Base-by-base conservation (phyloP, 192 early-diverging fungal species). In the Backusella psychrophila region DNA sequence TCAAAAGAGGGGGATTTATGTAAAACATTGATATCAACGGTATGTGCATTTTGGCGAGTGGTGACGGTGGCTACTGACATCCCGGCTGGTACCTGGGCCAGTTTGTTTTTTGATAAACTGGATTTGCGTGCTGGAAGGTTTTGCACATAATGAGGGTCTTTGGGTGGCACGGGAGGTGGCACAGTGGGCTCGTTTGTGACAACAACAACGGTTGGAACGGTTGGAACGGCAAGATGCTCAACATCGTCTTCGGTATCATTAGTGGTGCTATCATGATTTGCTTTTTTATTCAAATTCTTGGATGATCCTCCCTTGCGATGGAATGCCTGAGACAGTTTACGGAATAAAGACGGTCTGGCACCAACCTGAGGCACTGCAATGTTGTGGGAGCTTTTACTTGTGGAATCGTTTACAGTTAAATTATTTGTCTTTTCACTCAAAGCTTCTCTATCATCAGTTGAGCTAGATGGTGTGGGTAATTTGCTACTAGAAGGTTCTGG, bases 241-340 rank as follows among this genome's bases (percentile, higher is more conserved):
- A 29, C 56, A 29, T 63, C 23, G 23, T 71, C 70, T 26, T 70
- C 69, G 6, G 12, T 29, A 29, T 38, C 39, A 12, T 38, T 23
- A 23, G 26, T 26, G 14, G 35, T 46, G 6, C 15, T 21, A 21
- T 49, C 56, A 71, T 39, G 33, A 31, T 29, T 71, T 49, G 26
- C 17, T 23, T 68, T 75, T 38, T 65, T 63, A 33, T 46, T 75
- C 17, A 67, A n/a, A n/a, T 26, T 46, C 39, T 66, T 75, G 15
- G 63, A 63, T 17, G 74, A 75, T 7, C 34, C 66, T 26, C 70
- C 70, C 9, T 42, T 63, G n/a, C 65, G 59, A n/a, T 67, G 56
- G 17, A 75, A 41, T 23, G 74, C 74, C 9, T 75, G 65, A 5
- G 74, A 75, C 14, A 75, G 23, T 31, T 75, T 75, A n/a, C 74